Conservation (phyloP, 208 protist species). For the Phytomonas sp. region DNA sequence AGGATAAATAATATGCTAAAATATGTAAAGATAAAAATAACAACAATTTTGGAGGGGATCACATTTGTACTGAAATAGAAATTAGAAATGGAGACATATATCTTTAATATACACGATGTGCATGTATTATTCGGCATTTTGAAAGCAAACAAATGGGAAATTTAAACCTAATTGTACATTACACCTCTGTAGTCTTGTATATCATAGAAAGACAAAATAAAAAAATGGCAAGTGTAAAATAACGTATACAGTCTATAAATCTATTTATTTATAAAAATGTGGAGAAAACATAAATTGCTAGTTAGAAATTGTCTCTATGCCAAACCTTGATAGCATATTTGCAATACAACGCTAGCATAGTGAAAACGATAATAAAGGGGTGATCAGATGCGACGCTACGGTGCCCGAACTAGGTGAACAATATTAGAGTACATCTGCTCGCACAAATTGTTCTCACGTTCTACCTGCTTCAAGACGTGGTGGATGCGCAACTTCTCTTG, state of each 20-base stretch:
- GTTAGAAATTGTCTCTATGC: neutral
- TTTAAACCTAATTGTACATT: neutral
- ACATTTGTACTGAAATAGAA: neutral
- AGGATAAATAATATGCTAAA: neutral
- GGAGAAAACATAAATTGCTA: slow-evolving; percentile 11
- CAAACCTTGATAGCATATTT: neutral
- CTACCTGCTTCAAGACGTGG: slow-evolving; percentile 61
- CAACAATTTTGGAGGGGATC: neutral
- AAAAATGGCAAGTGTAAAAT: neutral
- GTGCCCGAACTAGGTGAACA: slow-evolving; percentile 22
- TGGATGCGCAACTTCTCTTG: slow-evolving; percentile 34
- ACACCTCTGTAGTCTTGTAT: neutral
- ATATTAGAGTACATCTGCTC: slow-evolving; percentile 60
- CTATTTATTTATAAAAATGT: slow-evolving; percentile 2
- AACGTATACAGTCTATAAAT: neutral
- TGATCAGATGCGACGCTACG: neutral
- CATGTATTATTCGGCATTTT: neutral
- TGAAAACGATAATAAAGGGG: slow-evolving; percentile 14
- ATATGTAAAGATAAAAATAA: neutral
- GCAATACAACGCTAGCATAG: neutral
- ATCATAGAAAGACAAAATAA: neutral
- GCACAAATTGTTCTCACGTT: slow-evolving; percentile 63
- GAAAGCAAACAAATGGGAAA: neutral
- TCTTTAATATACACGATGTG: neutral
- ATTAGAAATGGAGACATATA: neutral